phyloP scores from a whole-genome alignment of 192 early-diverging fungal species.

The Coemansia sp. region DNA sequence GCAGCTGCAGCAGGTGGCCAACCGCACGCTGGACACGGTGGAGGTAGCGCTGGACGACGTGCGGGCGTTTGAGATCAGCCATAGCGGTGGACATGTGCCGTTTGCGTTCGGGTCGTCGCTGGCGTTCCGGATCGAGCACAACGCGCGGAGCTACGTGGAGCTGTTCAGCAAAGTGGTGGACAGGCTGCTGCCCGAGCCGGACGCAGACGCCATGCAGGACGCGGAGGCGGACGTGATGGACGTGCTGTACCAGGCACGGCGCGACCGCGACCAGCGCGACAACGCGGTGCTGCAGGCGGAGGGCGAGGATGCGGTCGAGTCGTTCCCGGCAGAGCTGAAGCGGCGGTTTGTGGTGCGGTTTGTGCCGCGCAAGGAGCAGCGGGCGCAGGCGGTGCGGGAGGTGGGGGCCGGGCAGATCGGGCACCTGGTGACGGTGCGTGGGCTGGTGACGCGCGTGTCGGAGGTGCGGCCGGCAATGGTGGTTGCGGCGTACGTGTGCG shows the following conservation, averaged over 20 bases:
- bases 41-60: conserved; percentile 70
- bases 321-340: conserved; percentile 80
- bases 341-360: conserved; percentile 84
- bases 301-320: conserved; percentile 32
- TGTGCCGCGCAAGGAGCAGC: conserved; percentile 62
- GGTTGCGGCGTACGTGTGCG: conserved; percentile 89
- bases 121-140: conserved; percentile 69
- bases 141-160: conserved; percentile 82
- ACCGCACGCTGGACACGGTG: conserved; percentile 61
- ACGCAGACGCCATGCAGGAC: conserved; percentile 28
- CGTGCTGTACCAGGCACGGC: conserved; percentile 83
- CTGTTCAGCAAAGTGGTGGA: conserved; percentile 79
- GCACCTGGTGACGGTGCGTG: conserved; percentile 81
- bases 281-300: conserved; percentile 20
- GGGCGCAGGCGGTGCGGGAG: conserved; percentile 80
- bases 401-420: conserved; percentile 79
- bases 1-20: conserved; percentile 61
- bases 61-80: conserved; percentile 46
- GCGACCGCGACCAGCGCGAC: conserved; percentile 61
- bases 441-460: conserved; percentile 90
- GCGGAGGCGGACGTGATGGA: conserved; percentile 79
- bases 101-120: conserved; percentile 45
- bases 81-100: conserved; percentile 23
- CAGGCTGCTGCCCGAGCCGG: conserved; percentile 55
- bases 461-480: conserved; percentile 90